phyloP scores from a whole-genome alignment of 106 monocot species.

The Dioscorea dumetorum region DNA sequence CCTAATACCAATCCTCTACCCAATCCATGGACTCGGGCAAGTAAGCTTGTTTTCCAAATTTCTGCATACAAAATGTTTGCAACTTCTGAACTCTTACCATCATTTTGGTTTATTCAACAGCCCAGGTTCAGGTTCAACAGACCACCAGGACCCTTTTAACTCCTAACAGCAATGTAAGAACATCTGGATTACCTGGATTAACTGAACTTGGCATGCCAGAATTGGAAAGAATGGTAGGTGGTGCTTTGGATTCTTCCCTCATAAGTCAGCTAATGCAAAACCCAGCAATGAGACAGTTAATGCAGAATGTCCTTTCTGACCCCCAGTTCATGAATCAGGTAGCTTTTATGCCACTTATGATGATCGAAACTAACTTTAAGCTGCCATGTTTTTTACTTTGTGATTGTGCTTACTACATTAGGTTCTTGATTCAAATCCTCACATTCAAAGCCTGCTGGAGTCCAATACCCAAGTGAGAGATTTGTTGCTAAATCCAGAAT shows the following conservation, averaged over 20 bases:
- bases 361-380: background rate
- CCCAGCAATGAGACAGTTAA: constrained; percentile 69
- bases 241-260: constrained; percentile 43
- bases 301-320: constrained; percentile 73
- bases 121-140: constrained; percentile 50
- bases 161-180: constrained; percentile 29
- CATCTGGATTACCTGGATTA: constrained; percentile 45
- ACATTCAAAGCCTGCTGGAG: constrained; percentile 55
- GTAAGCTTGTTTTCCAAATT: constrained; percentile 22
- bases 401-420: background rate
- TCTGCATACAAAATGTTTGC: background rate
- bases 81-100: background rate
- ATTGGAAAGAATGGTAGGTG: constrained; percentile 52
- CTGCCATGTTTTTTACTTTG: background rate
- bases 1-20: constrained; percentile 94
- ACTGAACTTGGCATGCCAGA: constrained; percentile 62
- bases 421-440: constrained; percentile 60
- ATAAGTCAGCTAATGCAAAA: constrained; percentile 72
- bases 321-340: constrained; percentile 94
- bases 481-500: constrained; percentile 80
- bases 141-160: constrained; percentile 30
- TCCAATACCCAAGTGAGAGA: constrained; percentile 66
- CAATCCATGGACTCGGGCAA: constrained; percentile 73
- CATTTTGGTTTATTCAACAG: constrained; percentile 10
- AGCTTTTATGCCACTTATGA: background rate